Evolutionary conservation across 1,284 basidiomycete species (phyloP).

Genomic region (Athelia psychrophila): DNA sequence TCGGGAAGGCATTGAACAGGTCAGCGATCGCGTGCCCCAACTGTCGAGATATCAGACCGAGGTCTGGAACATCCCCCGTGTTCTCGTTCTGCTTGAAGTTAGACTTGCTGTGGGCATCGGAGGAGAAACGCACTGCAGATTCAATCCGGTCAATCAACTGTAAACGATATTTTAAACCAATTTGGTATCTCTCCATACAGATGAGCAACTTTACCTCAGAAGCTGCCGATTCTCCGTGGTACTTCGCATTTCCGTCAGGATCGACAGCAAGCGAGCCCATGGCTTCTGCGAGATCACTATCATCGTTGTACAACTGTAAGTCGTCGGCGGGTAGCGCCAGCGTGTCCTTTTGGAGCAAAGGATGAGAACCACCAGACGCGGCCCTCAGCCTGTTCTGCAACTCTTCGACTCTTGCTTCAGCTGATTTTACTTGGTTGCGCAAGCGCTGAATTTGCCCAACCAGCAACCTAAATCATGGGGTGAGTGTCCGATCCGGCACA

Average conservation of each 20-base stretch:
- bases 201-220: slow-evolving; percentile 36
- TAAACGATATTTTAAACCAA: slow-evolving; percentile 33
- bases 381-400: slow-evolving; percentile 41
- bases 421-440: slow-evolving; percentile 40
- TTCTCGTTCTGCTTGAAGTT: background rate
- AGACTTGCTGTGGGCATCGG: background rate
- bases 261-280: slow-evolving; percentile 45
- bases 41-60: slow-evolving; percentile 28
- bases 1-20: slow-evolving; percentile 46
- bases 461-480: slow-evolving; percentile 11
- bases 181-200: slow-evolving; percentile 1
- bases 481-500: slow-evolving; percentile 1
- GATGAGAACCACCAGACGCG: slow-evolving; percentile 9
- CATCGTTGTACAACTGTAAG: slow-evolving; percentile 5
- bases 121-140: background rate
- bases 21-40: no score
- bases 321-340: slow-evolving; percentile 1
- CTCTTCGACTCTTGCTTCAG: slow-evolving; percentile 50
- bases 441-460: slow-evolving; percentile 45
- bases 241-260: slow-evolving; percentile 40
- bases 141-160: slow-evolving; percentile 30
- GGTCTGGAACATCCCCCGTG: slow-evolving; percentile 16
- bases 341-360: background rate
- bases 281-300: slow-evolving; percentile 27
- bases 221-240: slow-evolving; percentile 41